Base-by-base conservation (phyloP, 805 yeast species). In the Naumovozyma baii region DNA sequence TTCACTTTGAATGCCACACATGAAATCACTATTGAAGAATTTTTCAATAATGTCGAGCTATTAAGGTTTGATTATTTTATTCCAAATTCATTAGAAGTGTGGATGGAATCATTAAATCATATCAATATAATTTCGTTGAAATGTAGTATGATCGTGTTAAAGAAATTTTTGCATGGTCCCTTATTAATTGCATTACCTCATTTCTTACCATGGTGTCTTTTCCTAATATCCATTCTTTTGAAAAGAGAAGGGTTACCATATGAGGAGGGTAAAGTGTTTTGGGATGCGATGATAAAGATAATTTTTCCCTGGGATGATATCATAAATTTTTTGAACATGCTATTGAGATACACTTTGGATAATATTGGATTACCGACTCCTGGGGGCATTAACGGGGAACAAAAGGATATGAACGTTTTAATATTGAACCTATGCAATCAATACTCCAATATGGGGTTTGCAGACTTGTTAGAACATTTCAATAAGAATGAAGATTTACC, bases 131-230 rank as follows among this genome's bases (percentile, higher is more conserved):
- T 83, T 15, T 80, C 81, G 1, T 52, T 82, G 32, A 82, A 80
- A 50, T 67, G 84, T 42, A 71, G 83, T n/a, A 71, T 80, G 66
- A 68, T 79, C 44, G 83, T 83, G 54, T 56, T 83, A 34, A 70
- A 70, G 46, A 78, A 78, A 42, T 83, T 81, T 52, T 58, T 81
- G 29, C 66, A 69, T 42, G 90, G 92, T 0, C 92, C 94, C 2
- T 43, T 67, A 32, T 68, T 74, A 33, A 76, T 79, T 42, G 76
- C 84, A 1, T 69, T 82, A 3, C 79, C 88, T 10, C 94, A 84
- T 64, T 68, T 79, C 2, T 68, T 83, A 34, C 80, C 86, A 1
- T 83, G 90, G 86, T 60, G 82, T 5, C 82, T 84, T 52, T 85
- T 82, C 50, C 60, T 84, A 17, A 64, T 78, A 10, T 69, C 90